These are phyloP conservation scores for Chaetomium olivaceum DNA, from an alignment of 2,329 filamentous ascomycete genomes.

Conservation along the genomic window DNA sequence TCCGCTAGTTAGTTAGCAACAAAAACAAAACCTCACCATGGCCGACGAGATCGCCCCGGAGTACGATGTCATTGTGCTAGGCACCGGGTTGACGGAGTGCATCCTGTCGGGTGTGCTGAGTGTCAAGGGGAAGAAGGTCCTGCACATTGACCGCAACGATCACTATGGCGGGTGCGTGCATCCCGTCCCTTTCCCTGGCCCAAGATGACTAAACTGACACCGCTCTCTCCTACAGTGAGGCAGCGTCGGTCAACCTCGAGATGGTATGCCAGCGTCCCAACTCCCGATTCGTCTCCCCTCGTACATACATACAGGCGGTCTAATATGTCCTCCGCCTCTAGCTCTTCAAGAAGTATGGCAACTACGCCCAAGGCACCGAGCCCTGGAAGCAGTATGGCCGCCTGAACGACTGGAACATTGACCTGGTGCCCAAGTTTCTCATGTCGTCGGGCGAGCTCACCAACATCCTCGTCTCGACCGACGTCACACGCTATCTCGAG, in stretches of 20 bases:
- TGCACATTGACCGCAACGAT: slow-evolving; percentile 98
- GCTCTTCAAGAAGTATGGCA: slow-evolving; percentile 97
- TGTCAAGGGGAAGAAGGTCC: slow-evolving; percentile 98
- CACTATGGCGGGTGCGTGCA: slow-evolving; percentile 89
- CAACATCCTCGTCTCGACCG: slow-evolving; percentile 96
- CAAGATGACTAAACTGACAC: slow-evolving; percentile 26
- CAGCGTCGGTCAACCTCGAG: slow-evolving; percentile 95
- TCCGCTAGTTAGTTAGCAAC: neutral
- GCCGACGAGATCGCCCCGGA: slow-evolving; percentile 91
- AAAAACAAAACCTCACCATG: slow-evolving; percentile 59
- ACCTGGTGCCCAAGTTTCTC: slow-evolving; percentile 95
- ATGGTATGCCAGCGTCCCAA: slow-evolving; percentile 57
- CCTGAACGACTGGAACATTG: slow-evolving; percentile 98
- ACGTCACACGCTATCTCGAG: slow-evolving; percentile 84
- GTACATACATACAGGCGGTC: slow-evolving; percentile 19
- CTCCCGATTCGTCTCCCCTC: slow-evolving; percentile 1
- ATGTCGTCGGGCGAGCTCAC: slow-evolving; percentile 98
- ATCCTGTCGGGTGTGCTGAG: slow-evolving; percentile 96
- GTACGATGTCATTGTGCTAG: slow-evolving; percentile 98
- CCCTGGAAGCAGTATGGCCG: slow-evolving; percentile 98
- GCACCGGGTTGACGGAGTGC: slow-evolving; percentile 98
- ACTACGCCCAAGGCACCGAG: slow-evolving; percentile 75
- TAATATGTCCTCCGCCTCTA: slow-evolving; percentile 39
- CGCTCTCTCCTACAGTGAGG: slow-evolving; percentile 62
- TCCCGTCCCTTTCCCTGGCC: slow-evolving; percentile 22